Evolutionary conservation across 306 rosid genomes (phyloP).

Genomic region (Cucurbita argyrosperma): DNA sequence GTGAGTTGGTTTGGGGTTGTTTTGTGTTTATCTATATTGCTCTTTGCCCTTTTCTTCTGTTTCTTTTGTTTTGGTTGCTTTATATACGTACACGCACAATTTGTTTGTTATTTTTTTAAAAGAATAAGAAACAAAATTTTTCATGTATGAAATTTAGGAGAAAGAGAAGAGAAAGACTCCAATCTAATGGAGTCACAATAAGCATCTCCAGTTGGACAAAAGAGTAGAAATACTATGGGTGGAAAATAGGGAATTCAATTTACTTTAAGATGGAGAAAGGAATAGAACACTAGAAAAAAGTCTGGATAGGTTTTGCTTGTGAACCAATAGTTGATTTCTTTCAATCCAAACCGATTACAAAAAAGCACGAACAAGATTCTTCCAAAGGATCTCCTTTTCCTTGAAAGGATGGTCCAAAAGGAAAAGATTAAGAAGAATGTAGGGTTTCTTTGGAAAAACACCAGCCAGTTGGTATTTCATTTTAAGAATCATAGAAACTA

Average conservation of each 20-base stretch:
- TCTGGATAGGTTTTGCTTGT: neutral
- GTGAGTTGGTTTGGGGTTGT: no score
- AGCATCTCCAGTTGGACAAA: neutral
- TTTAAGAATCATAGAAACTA: neutral
- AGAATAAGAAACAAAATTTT: no score
- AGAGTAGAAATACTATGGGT: neutral
- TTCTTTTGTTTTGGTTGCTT: neutral
- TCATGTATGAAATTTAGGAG: no score
- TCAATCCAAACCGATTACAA: neutral
- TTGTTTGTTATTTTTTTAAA: no score
- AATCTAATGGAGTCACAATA: neutral
- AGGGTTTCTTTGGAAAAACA: neutral
- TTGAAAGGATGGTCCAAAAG: neutral
- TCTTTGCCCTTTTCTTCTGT: neutral
- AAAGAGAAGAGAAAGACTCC: neutral
- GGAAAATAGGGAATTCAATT: neutral
- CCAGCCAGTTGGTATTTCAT: neutral
- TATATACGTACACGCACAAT: no score
- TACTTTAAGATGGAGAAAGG: no score
- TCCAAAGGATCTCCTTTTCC: neutral
- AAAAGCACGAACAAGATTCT: neutral
- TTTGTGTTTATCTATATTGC: no score
- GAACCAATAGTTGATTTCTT: neutral
- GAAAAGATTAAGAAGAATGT: neutral
- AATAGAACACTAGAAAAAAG: neutral